Percentiles rank a stretch among this genome's conserved stretches.
phyloP scores from a whole-genome alignment of 2,329 filamentous ascomycete species.

The Zymoseptoria crescenta region DNA sequence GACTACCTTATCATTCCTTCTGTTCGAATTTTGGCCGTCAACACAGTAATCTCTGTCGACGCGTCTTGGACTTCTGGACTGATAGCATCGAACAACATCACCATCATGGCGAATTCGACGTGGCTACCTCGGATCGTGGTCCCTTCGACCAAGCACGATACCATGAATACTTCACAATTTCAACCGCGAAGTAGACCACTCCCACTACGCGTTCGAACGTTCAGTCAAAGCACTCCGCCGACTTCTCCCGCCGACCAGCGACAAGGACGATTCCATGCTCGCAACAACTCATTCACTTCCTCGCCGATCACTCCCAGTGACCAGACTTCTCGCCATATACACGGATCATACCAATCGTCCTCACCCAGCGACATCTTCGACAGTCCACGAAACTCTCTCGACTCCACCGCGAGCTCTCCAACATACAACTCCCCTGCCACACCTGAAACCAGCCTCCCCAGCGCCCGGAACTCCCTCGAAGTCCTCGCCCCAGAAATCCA shows the following conservation, averaged over 20 bases:
- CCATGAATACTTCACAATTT: background rate
- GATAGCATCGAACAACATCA: background rate
- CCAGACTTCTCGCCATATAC: conserved; percentile 7
- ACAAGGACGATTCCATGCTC: conserved; percentile 7
- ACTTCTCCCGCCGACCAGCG: conserved; percentile 10
- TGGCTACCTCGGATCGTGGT: conserved; percentile 3
- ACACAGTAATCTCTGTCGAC: background rate
- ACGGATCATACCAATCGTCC: background rate
- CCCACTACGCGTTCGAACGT: conserved; percentile 15
- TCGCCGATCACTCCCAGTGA: conserved; percentile 7
- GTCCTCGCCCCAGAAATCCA: conserved; percentile 7
- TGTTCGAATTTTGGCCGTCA: background rate
- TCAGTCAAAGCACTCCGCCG: conserved; percentile 10
- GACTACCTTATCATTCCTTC: background rate
- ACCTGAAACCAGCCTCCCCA: conserved; percentile 12
- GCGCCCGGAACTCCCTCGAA: conserved; percentile 16
- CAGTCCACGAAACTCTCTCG: conserved; percentile 10
- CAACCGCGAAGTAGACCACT: conserved; percentile 13
- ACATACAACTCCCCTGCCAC: conserved; percentile 10
- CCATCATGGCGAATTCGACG: conserved; percentile 1
- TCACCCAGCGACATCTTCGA: background rate
- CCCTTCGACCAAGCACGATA: background rate
- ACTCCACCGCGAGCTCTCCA: conserved; percentile 6
- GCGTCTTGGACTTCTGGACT: background rate
- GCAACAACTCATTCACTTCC: conserved; percentile 12